phyloP scores from a whole-genome alignment of 116 monocot genomes.

The Papilionanthe hybrid region DNA sequence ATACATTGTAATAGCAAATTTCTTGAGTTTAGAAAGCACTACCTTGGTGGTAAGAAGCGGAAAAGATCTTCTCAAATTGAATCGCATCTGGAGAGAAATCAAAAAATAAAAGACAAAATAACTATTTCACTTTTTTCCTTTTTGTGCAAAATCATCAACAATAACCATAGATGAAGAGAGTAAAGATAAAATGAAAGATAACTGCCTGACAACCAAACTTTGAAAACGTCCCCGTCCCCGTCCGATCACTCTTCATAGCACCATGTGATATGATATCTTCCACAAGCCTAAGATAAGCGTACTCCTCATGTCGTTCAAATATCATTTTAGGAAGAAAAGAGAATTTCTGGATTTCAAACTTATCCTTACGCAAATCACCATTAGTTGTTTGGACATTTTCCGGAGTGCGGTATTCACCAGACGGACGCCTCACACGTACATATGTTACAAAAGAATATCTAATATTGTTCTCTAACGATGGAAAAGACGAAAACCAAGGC shows the following conservation, averaged over 20 bases:
- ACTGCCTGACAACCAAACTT: conserved; percentile 94
- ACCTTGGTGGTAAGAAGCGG: conserved; percentile 97
- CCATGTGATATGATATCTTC: conserved; percentile 71
- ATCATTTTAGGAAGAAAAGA: conserved; percentile 80
- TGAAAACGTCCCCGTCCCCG: conserved; percentile 82
- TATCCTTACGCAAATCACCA: conserved; percentile 21
- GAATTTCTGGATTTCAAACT: conserved; percentile 67
- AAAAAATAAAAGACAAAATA: neutral
- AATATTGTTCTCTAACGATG: conserved; percentile 59
- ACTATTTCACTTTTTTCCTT: neutral
- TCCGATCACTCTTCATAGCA: conserved; percentile 73
- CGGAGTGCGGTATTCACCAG: conserved; percentile 11
- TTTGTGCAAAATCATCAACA: neutral
- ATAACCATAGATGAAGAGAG: neutral
- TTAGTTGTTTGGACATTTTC: conserved; percentile 31
- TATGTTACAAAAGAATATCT: conserved; percentile 77
- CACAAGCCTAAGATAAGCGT: conserved; percentile 67
- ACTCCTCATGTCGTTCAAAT: conserved; percentile 74
- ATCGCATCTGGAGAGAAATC: conserved; percentile 61
- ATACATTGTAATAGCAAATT: conserved; percentile 6
- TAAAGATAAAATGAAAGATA: neutral
- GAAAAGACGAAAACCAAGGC: conserved; percentile 91
- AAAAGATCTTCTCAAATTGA: conserved; percentile 86
- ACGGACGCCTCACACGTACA: conserved; percentile 51
- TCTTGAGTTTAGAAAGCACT: neutral